A percentile compares a stretch with the other conserved stretches of the same genome.
phyloP scores from a whole-genome alignment of 305 asterid species.

The Fraxinus platypoda region DNA sequence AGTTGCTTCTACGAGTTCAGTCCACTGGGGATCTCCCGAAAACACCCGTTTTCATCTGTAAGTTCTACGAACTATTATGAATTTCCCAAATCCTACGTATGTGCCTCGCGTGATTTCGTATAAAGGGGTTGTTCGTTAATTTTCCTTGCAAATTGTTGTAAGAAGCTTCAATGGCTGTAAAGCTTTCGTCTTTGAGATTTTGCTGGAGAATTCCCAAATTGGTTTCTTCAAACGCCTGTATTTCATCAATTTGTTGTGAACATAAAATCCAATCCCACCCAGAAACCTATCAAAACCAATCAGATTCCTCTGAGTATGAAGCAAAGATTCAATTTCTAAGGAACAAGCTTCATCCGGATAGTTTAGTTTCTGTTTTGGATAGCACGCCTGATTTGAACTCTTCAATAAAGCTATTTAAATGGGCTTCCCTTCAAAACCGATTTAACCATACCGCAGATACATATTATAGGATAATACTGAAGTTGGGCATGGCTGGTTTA shows the following conservation, averaged over 20 bases:
- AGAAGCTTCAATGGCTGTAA: conserved; percentile 56
- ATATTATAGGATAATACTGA: conserved; percentile 59
- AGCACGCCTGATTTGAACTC: conserved; percentile 67
- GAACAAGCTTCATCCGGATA: conserved; percentile 59
- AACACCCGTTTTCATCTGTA: background rate
- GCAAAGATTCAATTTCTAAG: conserved; percentile 49
- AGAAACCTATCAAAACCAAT: conserved; percentile 40
- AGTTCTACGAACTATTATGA: background rate
- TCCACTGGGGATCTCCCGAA: background rate
- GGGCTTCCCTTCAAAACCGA: conserved; percentile 69
- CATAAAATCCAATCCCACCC: conserved; percentile 28
- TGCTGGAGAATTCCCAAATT: conserved; percentile 42
- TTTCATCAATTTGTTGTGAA: conserved; percentile 65
- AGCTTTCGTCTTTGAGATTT: conserved; percentile 42
- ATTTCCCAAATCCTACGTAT: background rate
- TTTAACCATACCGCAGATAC: conserved; percentile 62
- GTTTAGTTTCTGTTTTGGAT: conserved; percentile 46
- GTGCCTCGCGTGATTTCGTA: background rate
- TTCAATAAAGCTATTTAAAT: conserved; percentile 63
- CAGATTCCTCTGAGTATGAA: conserved; percentile 44
- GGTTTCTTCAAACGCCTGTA: conserved; percentile 34
- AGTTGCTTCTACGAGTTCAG: background rate
- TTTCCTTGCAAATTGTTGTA: background rate
- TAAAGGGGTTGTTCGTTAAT: background rate
- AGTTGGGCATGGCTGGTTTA: conserved; percentile 81